phyloP scores from a whole-genome alignment of 306 rosid genomes.

The Malus asiatica region DNA sequence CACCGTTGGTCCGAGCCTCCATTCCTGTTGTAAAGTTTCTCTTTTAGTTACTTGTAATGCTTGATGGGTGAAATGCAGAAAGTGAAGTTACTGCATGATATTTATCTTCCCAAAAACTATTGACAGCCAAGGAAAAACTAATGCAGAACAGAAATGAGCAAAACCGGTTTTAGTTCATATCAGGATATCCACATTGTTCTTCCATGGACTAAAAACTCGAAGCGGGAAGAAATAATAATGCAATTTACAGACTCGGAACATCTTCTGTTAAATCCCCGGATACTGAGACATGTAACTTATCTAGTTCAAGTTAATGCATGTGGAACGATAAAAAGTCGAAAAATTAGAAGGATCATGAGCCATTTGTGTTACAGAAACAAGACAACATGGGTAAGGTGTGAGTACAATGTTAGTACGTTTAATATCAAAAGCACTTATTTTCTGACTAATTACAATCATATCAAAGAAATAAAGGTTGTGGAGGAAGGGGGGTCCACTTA shows the following conservation, averaged over 20 bases:
- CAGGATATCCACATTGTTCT: no score
- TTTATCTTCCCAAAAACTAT: no score
- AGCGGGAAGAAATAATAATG: not conserved
- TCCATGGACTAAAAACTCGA: no score
- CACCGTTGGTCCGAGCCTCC: constrained; percentile 77
- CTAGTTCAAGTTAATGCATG: not conserved
- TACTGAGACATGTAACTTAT: no score
- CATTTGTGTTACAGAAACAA: not conserved
- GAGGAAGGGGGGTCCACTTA: constrained; percentile 28
- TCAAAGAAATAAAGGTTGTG: not conserved
- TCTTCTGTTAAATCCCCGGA: not conserved
- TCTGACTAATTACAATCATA: not conserved
- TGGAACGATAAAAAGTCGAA: not conserved
- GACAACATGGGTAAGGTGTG: not conserved
- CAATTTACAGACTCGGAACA: not conserved
- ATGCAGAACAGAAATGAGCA: not conserved
- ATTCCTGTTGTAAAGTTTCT: constrained; percentile 47
- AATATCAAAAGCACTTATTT: not conserved
- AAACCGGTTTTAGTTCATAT: not conserved
- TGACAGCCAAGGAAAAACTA: not conserved
- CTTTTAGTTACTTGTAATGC: not conserved
- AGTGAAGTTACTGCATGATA: not conserved
- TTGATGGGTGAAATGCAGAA: not conserved
- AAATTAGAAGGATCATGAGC: not conserved
- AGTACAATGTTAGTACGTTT: not conserved